Evolutionary conservation across 108 stramenopile genomes (phyloP).

Genomic region (Cyclotella sp.): DNA sequence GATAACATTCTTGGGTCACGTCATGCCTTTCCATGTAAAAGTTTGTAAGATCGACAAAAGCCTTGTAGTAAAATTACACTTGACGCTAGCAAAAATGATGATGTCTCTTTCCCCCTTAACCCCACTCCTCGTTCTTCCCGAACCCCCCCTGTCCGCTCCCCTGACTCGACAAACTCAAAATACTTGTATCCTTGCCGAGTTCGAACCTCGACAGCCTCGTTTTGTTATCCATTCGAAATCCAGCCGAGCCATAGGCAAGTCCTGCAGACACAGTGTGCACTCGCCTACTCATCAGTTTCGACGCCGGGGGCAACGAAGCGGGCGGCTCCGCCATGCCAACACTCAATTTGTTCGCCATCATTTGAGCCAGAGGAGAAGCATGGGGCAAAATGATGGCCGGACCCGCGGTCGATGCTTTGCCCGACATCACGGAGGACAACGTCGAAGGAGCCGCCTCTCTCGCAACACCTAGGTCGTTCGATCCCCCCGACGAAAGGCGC

Average conservation of each 20-base stretch:
- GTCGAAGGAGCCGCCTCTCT: neutral
- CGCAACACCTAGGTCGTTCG: neutral
- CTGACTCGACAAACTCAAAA: constrained; percentile 12
- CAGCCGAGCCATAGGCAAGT: constrained; percentile 33
- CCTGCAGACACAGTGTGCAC: constrained; percentile 18
- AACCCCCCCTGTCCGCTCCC: constrained; percentile 18
- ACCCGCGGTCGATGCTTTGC: neutral
- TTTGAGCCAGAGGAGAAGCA: constrained; percentile 34
- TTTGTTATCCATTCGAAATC: constrained; percentile 14
- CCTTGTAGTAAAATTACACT: too few relatives aligned
- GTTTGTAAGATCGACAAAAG: too few relatives aligned
- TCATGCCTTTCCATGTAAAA: too few relatives aligned
- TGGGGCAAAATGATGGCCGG: neutral
- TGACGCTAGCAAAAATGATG: too few relatives aligned
- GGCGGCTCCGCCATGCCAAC: neutral
- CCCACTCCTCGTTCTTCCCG: constrained; percentile 34
- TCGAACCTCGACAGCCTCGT: constrained; percentile 31
- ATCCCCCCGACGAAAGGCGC: constrained; percentile 5
- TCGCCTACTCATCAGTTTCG: neutral
- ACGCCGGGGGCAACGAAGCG: too few relatives aligned
- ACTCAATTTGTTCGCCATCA: constrained; percentile 20
- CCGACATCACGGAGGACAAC: neutral
- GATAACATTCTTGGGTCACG: too few relatives aligned
- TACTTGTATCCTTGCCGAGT: constrained; percentile 3
- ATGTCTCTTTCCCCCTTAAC: constrained; percentile 1